Evolutionary conservation across 441 rosid genomes (phyloP).

Genomic region (Brassica balearica): DNA sequence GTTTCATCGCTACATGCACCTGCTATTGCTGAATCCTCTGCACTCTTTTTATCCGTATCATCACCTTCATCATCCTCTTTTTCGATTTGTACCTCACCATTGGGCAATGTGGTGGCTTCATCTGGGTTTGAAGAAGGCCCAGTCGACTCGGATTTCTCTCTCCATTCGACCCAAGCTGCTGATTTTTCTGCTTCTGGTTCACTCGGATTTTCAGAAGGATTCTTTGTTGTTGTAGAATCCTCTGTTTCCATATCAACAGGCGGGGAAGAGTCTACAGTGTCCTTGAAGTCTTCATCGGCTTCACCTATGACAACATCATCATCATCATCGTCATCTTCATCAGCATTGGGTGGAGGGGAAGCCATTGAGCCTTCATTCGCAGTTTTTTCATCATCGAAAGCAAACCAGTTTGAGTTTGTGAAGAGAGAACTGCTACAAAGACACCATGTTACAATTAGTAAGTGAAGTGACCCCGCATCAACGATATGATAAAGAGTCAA

Average conservation of each 20-base stretch:
- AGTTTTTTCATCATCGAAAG: constrained; percentile 77
- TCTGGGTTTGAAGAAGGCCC: constrained; percentile 47
- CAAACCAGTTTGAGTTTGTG: constrained; percentile 93
- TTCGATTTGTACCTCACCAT: constrained; percentile 55
- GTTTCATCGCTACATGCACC: constrained; percentile 25
- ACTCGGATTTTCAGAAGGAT: constrained; percentile 47
- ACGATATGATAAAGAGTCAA: constrained; percentile 17
- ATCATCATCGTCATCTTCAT: constrained; percentile 48
- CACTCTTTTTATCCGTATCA: constrained; percentile 36
- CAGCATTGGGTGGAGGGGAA: constrained; percentile 65
- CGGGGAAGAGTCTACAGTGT: constrained; percentile 60
- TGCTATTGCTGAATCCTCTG: constrained; percentile 27
- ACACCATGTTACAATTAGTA: constrained; percentile 21
- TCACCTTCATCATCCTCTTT: constrained; percentile 20
- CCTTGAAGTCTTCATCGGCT: constrained; percentile 54
- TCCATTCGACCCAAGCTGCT: constrained; percentile 93
- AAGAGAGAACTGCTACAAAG: constrained; percentile 78
- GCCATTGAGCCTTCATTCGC: constrained; percentile 58
- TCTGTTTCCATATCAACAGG: constrained; percentile 48
- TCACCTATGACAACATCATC: constrained; percentile 53
- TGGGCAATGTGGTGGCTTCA: constrained; percentile 49
- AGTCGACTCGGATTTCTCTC: constrained; percentile 66
- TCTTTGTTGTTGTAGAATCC: constrained; percentile 42
- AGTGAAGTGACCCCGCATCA: constrained; percentile 11
- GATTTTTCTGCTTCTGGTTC: constrained; percentile 63